Evolutionary conservation across 1,139 yeast genomes (phyloP).

Genomic region (Dujonia santamariae): DNA sequence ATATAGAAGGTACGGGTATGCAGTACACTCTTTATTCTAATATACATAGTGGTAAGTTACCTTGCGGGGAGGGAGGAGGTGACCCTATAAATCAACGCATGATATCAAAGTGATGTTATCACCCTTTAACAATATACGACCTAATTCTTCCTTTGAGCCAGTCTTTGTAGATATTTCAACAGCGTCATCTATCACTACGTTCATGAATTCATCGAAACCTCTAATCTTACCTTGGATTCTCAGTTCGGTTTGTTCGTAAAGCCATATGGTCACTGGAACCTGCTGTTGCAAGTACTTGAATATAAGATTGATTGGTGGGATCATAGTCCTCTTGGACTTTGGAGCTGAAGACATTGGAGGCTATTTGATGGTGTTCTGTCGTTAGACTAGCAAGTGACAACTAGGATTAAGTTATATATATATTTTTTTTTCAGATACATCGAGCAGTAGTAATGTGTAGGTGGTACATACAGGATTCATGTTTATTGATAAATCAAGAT

Average conservation of each 20-base stretch:
- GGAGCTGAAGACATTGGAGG: slow-evolving; percentile 17
- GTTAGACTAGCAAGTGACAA: neutral
- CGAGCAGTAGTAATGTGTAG: neutral
- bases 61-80: too few species aligned
- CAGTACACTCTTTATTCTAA: neutral
- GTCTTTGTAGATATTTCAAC: slow-evolving; percentile 54
- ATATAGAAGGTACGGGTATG: too few species aligned
- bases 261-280: slow-evolving; percentile 77
- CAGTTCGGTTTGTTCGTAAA: slow-evolving; percentile 76
- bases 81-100: slow-evolving; percentile 42
- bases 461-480: neutral
- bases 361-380: neutral
- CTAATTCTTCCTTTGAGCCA: slow-evolving; percentile 39
- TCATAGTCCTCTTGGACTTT: slow-evolving; percentile 38
- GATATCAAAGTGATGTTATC: slow-evolving; percentile 88
- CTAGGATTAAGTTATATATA: too few species aligned
- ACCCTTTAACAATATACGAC: slow-evolving; percentile 78
- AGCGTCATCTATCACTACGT: slow-evolving; percentile 89
- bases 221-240: slow-evolving; percentile 80
- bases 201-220: slow-evolving; percentile 98
- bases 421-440: too few species aligned
- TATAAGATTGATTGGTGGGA: slow-evolving; percentile 89
- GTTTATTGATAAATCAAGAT: too few species aligned
- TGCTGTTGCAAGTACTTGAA: slow-evolving; percentile 86
- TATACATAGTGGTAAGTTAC: slow-evolving; percentile 1